Percentiles rank a stretch among this genome's conserved stretches.
phyloP scores from a whole-genome alignment of 2,329 filamentous ascomycete species.

The Epichloe gansuensis region DNA sequence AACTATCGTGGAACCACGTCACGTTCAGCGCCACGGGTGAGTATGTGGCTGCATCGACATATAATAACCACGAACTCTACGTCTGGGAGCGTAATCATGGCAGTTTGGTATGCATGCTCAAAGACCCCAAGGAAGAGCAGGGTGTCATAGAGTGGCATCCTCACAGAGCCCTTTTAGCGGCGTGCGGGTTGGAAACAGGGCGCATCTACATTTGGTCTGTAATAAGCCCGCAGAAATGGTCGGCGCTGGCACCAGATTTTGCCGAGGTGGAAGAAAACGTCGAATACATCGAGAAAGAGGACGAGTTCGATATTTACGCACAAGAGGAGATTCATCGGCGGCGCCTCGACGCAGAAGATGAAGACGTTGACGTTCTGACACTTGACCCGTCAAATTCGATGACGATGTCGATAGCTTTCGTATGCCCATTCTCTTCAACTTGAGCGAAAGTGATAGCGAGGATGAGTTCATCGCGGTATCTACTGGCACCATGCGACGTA shows the following conservation, averaged over 20 bases:
- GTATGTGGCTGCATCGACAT: slow-evolving; percentile 91
- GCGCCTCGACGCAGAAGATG: slow-evolving; percentile 81
- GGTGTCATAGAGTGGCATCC: slow-evolving; percentile 98
- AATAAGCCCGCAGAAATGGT: slow-evolving; percentile 92
- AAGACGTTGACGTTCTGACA: slow-evolving; percentile 81
- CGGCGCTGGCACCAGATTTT: slow-evolving; percentile 90
- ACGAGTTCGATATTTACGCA: slow-evolving; percentile 96
- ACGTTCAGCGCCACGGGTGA: slow-evolving; percentile 90
- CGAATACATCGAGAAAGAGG: slow-evolving; percentile 88
- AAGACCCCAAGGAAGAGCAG: slow-evolving; percentile 92
- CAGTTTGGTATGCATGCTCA: slow-evolving; percentile 89
- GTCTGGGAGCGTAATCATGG: slow-evolving; percentile 94
- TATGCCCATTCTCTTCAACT: slow-evolving; percentile 87
- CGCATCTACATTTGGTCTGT: slow-evolving; percentile 95
- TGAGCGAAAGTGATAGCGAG: slow-evolving; percentile 89
- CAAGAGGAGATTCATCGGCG: slow-evolving; percentile 90
- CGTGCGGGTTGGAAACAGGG: slow-evolving; percentile 84
- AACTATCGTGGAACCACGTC: slow-evolving; percentile 91
- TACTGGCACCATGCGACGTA: slow-evolving; percentile 73
- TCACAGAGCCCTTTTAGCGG: slow-evolving; percentile 71
- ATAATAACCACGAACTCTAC: slow-evolving; percentile 97
- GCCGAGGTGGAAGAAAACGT: slow-evolving; percentile 97
- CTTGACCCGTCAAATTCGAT: slow-evolving; percentile 53
- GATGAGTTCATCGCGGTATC: slow-evolving; percentile 66
- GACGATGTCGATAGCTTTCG: slow-evolving; percentile 56